Evolutionary conservation across 2,329 filamentous ascomycete species (phyloP), one percentile per base, ranked within the genome.

Genomic region (Penicillium sp.): DNA sequence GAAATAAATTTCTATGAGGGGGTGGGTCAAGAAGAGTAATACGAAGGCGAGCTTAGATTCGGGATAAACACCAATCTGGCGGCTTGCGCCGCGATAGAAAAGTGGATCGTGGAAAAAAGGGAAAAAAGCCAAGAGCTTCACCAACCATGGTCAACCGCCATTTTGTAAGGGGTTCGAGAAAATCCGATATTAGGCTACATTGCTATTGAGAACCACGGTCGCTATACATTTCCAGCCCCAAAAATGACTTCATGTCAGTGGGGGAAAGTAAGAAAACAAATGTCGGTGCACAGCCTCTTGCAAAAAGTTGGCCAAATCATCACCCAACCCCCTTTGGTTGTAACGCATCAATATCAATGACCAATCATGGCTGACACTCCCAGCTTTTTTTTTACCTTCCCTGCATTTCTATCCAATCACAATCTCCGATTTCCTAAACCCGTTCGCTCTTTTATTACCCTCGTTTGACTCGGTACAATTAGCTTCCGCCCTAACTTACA

Each of bases 31-130:
- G 19, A 49, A 39, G 16, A 39, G 43, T 39, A 56, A 49, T 44
- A 44, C 49, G 33, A 52, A 53, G 37, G 46, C 47, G 26, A 48
- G 22, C 39, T 21, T 19, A 46, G 14, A 29, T 51, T 60, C 58
- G 59, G 63, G 45, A 54, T 56, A 53, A 53, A 54, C 52, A 58
- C 59, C 59, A 56, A 63, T 61, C 51, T 61, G 63, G 64, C 56
- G 61, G 60, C 48, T 37, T 63, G 57, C 56, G 53, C 61, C 63
- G 58, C 62, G 50, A 46, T 39, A 29, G 35, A 59, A 56, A 62
- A 58, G 59, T 63, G 60, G 60, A 63, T 7, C 54, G 13, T 7
- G 26, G 49, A 41, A 51, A 53, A 50, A 53, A 55, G 50, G 31
- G 46, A 53, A 49, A 54, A 48, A 22, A 45, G 35, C 39, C 10